Conservation (phyloP, 345 rosid genomes). For the Brassica cretica region DNA sequence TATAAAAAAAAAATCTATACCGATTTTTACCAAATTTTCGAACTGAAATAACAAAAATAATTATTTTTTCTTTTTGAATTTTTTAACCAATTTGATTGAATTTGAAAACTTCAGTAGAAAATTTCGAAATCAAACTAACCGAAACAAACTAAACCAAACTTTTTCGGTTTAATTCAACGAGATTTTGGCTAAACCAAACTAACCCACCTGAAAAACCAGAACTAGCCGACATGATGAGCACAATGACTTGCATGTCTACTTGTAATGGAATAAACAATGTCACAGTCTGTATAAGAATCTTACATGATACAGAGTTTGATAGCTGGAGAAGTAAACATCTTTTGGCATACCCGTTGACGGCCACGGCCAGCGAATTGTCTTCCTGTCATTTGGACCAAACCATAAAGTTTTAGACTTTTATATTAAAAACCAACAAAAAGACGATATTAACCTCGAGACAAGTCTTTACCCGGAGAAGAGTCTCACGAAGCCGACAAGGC, state of each 20-base stretch:
- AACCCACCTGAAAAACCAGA: neutral
- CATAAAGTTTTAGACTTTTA: slow-evolving; percentile 4
- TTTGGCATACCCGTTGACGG: slow-evolving; percentile 41
- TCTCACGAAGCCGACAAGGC: slow-evolving; percentile 47
- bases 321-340: slow-evolving; percentile 45
- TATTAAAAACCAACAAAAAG: neutral
- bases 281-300: slow-evolving; percentile 19
- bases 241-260: slow-evolving; percentile 12
- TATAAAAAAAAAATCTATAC: too few species aligned
- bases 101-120: too few species aligned
- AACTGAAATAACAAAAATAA: too few species aligned
- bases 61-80: too few species aligned
- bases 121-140: too few species aligned
- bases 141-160: too few species aligned
- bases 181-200: neutral
- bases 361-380: slow-evolving; percentile 53
- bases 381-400: slow-evolving; percentile 40
- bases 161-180: too few species aligned
- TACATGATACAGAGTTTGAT: slow-evolving; percentile 29
- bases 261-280: slow-evolving; percentile 17
- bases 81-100: too few species aligned
- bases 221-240: neutral
- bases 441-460: slow-evolving; percentile 22
- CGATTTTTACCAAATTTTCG: too few species aligned
- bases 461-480: slow-evolving; percentile 56